These are phyloP conservation scores for Rhodotorula sp. DNA, from an alignment of 1,284 basidiomycete genomes.

Conservation along the genomic window DNA sequence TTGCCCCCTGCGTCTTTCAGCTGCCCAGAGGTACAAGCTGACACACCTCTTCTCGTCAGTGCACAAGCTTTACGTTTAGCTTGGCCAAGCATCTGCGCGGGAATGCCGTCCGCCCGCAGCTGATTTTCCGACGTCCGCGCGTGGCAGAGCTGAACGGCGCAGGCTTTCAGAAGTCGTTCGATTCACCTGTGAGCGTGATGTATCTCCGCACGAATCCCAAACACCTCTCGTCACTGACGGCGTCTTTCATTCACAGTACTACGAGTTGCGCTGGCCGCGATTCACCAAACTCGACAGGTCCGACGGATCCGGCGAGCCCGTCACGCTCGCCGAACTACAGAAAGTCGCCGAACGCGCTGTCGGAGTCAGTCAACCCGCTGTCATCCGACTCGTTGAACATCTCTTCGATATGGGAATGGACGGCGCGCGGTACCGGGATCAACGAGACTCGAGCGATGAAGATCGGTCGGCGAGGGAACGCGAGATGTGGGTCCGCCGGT, in stretches of 20 bases:
- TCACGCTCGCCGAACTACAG: slow-evolving; percentile 35
- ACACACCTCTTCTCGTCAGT: slow-evolving; percentile 17
- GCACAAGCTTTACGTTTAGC: slow-evolving; percentile 32
- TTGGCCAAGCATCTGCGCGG: slow-evolving; percentile 18
- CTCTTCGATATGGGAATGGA: neutral
- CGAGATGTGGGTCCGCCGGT: slow-evolving; percentile 15
- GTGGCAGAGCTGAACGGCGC: slow-evolving; percentile 74
- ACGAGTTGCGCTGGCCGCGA: slow-evolving; percentile 77
- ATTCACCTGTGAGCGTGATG: slow-evolving; percentile 56
- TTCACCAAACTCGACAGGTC: slow-evolving; percentile 24
- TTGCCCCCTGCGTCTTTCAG: too few relatives aligned
- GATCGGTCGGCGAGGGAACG: slow-evolving; percentile 12
- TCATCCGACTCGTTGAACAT: neutral
- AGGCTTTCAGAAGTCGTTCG: slow-evolving; percentile 57
- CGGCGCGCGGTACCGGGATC: neutral
- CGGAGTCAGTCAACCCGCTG: neutral
- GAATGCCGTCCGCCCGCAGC: slow-evolving; percentile 56
- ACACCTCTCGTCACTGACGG: too few relatives aligned
- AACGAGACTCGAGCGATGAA: neutral
- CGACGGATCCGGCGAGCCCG: slow-evolving; percentile 8
- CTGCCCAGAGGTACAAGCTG: slow-evolving; percentile 24
- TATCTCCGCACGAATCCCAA: neutral
- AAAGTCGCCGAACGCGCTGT: slow-evolving; percentile 19
- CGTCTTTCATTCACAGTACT: slow-evolving; percentile 56
- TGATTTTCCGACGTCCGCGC: slow-evolving; percentile 63